Evolutionary conservation across 805 yeast species (phyloP).

Genomic region (Novakomyces olei): DNA sequence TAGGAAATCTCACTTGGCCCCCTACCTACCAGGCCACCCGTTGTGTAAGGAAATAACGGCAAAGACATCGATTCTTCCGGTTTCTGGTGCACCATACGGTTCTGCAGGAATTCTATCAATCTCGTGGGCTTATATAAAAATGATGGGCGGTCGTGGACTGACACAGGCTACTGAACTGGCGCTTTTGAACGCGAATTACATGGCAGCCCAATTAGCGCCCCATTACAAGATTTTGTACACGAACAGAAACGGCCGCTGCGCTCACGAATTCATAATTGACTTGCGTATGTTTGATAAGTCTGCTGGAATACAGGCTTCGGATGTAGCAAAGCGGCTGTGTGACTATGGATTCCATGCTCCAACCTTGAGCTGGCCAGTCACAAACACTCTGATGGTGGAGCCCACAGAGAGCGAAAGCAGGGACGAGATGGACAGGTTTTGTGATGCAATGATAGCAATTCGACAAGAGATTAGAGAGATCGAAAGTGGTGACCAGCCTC

Average conservation of each 20-base stretch:
- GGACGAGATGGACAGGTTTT: conserved; percentile 74
- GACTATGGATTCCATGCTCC: conserved; percentile 99
- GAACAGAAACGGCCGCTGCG: conserved; percentile 51
- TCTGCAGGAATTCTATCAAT: conserved; percentile 85
- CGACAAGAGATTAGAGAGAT: conserved; percentile 59
- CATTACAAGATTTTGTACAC: conserved; percentile 61
- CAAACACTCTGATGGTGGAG: conserved; percentile 92
- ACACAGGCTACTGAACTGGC: conserved; percentile 79
- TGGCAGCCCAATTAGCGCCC: conserved; percentile 55
- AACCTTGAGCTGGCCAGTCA: conserved; percentile 95
- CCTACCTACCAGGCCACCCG: conserved; percentile 64
- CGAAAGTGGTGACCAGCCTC: conserved; percentile 41
- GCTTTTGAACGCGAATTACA: conserved; percentile 85
- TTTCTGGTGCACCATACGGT: conserved; percentile 87
- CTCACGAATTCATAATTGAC: conserved; percentile 90
- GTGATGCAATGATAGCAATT: conserved; percentile 66
- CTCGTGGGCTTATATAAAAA: conserved; percentile 81
- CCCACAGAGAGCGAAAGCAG: conserved; percentile 90
- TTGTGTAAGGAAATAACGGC: conserved; percentile 29
- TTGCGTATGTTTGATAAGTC: conserved; percentile 56
- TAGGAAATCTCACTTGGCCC: conserved; percentile 59
- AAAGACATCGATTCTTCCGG: conserved; percentile 40
- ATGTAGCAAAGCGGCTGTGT: conserved; percentile 87
- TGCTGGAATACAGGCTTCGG: conserved; percentile 77
- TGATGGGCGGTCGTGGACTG: conserved; percentile 71